phyloP scores from a whole-genome alignment of 176 grass and related monocot species.

The Melocanna baccifera region DNA sequence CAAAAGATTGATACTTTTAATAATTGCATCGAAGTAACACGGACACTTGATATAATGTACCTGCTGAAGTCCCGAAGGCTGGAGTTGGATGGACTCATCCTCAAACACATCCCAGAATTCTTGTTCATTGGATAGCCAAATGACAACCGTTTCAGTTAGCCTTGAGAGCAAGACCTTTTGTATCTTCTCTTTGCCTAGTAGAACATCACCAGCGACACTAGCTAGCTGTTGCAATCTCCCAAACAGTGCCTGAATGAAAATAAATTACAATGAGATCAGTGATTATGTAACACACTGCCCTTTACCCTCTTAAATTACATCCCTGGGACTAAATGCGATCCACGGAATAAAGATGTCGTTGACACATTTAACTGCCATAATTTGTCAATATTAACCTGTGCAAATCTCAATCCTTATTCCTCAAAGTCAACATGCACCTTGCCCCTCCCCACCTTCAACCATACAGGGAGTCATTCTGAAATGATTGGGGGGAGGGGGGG shows the following conservation, averaged over 20 bases:
- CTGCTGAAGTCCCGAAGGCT: constrained; percentile 78
- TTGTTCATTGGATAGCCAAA: constrained; percentile 92
- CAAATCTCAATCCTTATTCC: background rate
- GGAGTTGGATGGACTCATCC: constrained; percentile 55
- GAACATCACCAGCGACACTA: constrained; percentile 79
- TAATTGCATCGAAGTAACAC: background rate
- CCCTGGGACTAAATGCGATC: background rate
- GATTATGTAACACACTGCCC: background rate
- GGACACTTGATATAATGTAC: constrained; percentile 26
- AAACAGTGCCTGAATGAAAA: constrained; percentile 71
- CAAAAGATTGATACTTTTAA: background rate
- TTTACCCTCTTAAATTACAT: constrained; percentile 2
- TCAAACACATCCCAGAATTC: constrained; percentile 94
- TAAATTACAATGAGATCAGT: constrained; percentile 14
- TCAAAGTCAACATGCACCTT: background rate
- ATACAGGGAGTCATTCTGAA: background rate
- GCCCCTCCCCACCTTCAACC: background rate
- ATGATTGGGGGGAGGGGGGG: background rate
- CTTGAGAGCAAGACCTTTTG: constrained; percentile 87
- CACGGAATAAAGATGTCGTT: background rate
- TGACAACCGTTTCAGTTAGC: constrained; percentile 86
- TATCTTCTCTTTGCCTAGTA: constrained; percentile 85
- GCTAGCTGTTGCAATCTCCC: constrained; percentile 86
- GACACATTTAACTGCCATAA: constrained; percentile 1
- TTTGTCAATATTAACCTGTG: background rate